Percentiles rank a stretch among this genome's conserved stretches.
phyloP scores from a whole-genome alignment of 1,284 basidiomycete genomes.

The Cryptococcus sp. region DNA sequence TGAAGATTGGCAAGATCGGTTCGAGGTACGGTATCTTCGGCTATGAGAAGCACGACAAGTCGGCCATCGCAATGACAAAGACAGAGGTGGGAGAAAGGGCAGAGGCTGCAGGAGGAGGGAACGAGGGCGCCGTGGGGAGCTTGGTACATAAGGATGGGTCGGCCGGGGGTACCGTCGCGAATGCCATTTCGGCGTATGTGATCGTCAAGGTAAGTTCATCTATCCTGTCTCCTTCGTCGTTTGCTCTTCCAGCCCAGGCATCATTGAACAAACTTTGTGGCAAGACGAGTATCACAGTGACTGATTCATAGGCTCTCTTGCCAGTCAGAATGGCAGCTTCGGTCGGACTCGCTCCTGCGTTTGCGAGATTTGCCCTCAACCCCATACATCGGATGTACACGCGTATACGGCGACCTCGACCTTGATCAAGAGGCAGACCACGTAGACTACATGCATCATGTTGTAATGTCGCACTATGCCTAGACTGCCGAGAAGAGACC shows the following conservation, averaged over 20 bases:
- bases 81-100: not conserved
- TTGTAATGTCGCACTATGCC: too few relatives aligned
- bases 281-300: too few relatives aligned
- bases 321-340: constrained; percentile 70
- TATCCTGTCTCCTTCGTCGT: not conserved
- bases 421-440: too few relatives aligned
- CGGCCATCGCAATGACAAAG: not conserved
- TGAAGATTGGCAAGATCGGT: constrained; percentile 66
- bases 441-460: too few relatives aligned
- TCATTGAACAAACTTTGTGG: too few relatives aligned
- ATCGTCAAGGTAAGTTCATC: constrained; percentile 63
- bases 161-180: constrained; percentile 40
- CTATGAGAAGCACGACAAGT: constrained; percentile 53
- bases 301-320: constrained; percentile 61
- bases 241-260: too few relatives aligned
- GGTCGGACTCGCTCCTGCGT: constrained; percentile 66
- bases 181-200: constrained; percentile 71
- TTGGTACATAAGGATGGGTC: not conserved
- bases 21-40: constrained; percentile 75
- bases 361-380: constrained; percentile 62
- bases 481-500: too few relatives aligned
- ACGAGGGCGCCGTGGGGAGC: not conserved
- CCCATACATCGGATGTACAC: constrained; percentile 49
- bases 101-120: constrained; percentile 1
- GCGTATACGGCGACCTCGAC: constrained; percentile 4